A percentile compares a stretch with the other conserved stretches of the same genome.
Conservation (phyloP, 164 flowering plant species). For the Paratinospora sagittata region DNA sequence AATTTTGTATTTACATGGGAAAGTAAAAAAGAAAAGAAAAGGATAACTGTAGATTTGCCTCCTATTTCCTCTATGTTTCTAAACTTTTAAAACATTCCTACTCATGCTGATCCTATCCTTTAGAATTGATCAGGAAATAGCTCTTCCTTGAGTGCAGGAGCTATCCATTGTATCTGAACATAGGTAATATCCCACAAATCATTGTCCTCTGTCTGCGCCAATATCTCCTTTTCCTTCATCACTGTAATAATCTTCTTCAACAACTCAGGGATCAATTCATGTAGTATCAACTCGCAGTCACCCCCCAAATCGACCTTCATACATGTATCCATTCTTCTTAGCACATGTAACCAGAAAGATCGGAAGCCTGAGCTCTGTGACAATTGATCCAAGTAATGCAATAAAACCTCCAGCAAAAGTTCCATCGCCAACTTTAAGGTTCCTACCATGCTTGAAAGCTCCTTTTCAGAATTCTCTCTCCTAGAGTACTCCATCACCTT, state of each 20-base stretch:
- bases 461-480: conserved; percentile 62
- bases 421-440: conserved; percentile 73
- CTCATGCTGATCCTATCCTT: neutral
- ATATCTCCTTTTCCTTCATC: conserved; percentile 65
- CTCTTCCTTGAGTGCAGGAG: conserved; percentile 77
- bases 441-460: conserved; percentile 74
- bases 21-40: neutral
- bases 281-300: conserved; percentile 38
- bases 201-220: conserved; percentile 53
- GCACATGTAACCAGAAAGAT: conserved; percentile 75
- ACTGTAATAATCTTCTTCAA: conserved; percentile 51
- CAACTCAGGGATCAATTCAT: conserved; percentile 51
- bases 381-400: conserved; percentile 52
- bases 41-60: neutral
- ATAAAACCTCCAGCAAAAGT: conserved; percentile 52
- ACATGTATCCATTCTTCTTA: conserved; percentile 91
- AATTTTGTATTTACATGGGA: too few relatives aligned
- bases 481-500: conserved; percentile 79
- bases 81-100: neutral
- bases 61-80: neutral
- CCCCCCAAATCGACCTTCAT: conserved; percentile 84
- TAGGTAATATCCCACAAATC: conserved; percentile 85
- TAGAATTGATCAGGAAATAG: conserved; percentile 53
- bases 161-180: conserved; percentile 94
- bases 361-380: conserved; percentile 51